Evolutionary conservation across 2,329 filamentous ascomycete species (phyloP).

Genomic region (Monosporascus cannonballus): DNA sequence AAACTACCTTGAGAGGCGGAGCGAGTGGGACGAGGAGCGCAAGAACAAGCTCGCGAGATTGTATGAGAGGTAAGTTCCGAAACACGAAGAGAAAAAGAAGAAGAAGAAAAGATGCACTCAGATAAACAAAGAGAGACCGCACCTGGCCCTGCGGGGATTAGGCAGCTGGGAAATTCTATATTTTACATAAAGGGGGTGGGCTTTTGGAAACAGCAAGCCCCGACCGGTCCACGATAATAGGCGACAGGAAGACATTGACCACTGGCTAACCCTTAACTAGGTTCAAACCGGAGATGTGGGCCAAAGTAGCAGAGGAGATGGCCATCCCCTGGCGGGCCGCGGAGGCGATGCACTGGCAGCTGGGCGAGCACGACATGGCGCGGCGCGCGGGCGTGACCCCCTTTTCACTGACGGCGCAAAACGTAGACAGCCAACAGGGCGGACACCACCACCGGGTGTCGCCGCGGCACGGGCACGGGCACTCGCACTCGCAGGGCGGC

Average conservation of each 20-base stretch:
- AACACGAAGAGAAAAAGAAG: neutral
- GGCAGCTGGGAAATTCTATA: neutral
- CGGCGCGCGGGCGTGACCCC: conserved; percentile 82
- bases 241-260: neutral
- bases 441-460: conserved; percentile 25
- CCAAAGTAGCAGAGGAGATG: conserved; percentile 92
- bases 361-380: conserved; percentile 92
- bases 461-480: conserved; percentile 29
- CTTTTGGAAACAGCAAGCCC: neutral
- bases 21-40: conserved; percentile 94
- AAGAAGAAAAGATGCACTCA: neutral
- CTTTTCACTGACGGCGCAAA: conserved; percentile 62
- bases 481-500: conserved; percentile 42
- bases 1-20: conserved; percentile 89
- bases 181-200: no score
- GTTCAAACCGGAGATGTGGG: conserved; percentile 98
- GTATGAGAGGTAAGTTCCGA: conserved; percentile 74
- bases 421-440: conserved; percentile 37
- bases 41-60: conserved; percentile 94
- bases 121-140: neutral
- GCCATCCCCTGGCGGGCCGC: conserved; percentile 90
- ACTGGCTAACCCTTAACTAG: conserved; percentile 39
- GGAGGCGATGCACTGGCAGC: conserved; percentile 97
- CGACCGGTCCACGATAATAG: no score
- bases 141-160: neutral